Evolutionary conservation across 495 filamentous ascomycete species (phyloP), one percentile per base, ranked within the genome.

Genomic region (Saxispiralis lemnorum): DNA sequence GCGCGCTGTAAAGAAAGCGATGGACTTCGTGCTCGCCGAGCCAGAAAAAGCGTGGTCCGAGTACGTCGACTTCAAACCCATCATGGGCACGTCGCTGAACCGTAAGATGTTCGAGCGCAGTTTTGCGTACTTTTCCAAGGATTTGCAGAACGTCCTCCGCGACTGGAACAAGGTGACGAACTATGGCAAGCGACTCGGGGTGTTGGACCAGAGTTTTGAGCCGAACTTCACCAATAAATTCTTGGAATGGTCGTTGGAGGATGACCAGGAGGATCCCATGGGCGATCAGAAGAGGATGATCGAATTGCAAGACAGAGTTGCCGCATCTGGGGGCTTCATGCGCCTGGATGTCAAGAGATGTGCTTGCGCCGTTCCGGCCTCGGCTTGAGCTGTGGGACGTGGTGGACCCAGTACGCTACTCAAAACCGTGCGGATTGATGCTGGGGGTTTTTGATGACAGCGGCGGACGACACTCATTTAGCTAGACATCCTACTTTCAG

Each of bases 31-130:
- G 39, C 63, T 81, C 31, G 66, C 70, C 5, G 56, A 72, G 40
- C 75, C 75, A 0, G 62, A 62, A 13, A 51, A 61, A 42, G 73
- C 75, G 1, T 78, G 71, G 59, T 67, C 68, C 38, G 71, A 76
- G 46, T 80, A 79, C 59, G 59, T 76, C 51, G 75, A 78, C 51
- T 61, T 77, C 52, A 81, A 79, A 62, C 75, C 76, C 13, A 63
- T 69, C 51, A 79, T 81, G 74, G 73, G 63, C 19, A 71, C 71
- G 6, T 47, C 64, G 13, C 70, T 79, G 41, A 78, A 80, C 60
- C 66, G 70, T 40, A 78, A 80, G 72, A 81, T 80, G 65, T 79
- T 75, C 48, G 75, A 79, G 65, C 70, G 76, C 44, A 77, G 71
- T 16, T 80, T 68, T 56, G 77, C 75, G 6, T 80, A 81, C 65